A percentile compares a stretch with the other conserved stretches of the same genome.
Evolutionary conservation across 345 rosid genomes (phyloP).

Genomic region (Citrus maxima): DNA sequence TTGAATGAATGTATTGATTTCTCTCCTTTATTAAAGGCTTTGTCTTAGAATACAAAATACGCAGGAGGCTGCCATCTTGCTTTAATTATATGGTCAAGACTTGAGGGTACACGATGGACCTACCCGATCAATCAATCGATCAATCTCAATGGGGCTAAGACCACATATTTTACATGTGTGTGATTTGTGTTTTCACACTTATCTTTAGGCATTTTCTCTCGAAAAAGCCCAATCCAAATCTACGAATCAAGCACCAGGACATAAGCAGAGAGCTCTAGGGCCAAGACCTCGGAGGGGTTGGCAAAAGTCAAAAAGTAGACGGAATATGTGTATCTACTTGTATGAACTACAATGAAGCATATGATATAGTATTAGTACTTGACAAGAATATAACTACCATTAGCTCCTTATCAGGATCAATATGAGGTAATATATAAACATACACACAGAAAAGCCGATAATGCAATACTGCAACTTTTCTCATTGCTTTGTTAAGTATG

Average conservation of each 20-base stretch:
- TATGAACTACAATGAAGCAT: no score
- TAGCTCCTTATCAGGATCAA: background rate
- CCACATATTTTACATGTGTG: background rate
- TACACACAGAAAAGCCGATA: background rate
- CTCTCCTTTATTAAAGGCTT: background rate
- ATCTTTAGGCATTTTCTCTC: no score
- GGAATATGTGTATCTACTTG: no score
- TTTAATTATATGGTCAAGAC: background rate
- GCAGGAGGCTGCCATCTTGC: no score
- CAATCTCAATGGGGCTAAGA: background rate
- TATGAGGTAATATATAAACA: background rate
- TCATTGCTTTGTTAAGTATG: background rate
- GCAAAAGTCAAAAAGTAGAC: no score
- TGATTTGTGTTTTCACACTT: background rate
- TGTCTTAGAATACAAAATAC: background rate
- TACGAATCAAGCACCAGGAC: no score
- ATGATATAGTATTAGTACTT: no score
- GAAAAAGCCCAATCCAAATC: no score
- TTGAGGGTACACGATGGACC: background rate
- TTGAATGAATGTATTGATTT: background rate
- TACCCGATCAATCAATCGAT: background rate
- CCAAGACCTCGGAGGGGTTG: no score
- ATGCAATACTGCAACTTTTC: background rate
- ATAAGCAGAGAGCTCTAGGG: no score
- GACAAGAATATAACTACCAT: no score